A percentile compares a stretch with the other conserved stretches of the same genome.
Evolutionary conservation across 1,139 yeast genomes (phyloP).

Genomic region (Suhomyces bokatorum): DNA sequence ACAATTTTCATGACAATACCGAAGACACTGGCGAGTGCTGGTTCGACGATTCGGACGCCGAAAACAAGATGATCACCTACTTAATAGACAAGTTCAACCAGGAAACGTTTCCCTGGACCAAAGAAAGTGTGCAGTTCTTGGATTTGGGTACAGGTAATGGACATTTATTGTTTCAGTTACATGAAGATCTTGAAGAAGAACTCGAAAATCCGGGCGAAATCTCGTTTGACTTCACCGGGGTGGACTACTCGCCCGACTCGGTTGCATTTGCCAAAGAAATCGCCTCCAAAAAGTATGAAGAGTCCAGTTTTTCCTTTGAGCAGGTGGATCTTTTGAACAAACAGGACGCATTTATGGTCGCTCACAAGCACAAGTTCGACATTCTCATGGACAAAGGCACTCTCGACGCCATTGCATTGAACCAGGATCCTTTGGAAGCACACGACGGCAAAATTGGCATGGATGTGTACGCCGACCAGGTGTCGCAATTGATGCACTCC

Average conservation of each 20-base stretch:
- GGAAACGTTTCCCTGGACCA: slow-evolving; percentile 22
- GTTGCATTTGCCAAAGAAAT: slow-evolving; percentile 69
- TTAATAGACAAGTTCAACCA: slow-evolving; percentile 38
- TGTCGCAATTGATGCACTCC: slow-evolving; percentile 53
- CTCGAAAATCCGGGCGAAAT: slow-evolving; percentile 44
- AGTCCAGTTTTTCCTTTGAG: slow-evolving; percentile 40
- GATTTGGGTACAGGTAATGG: slow-evolving; percentile 98
- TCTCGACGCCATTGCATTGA: slow-evolving; percentile 90
- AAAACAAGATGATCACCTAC: slow-evolving; percentile 72
- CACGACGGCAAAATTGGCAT: slow-evolving; percentile 51
- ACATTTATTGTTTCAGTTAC: slow-evolving; percentile 70
- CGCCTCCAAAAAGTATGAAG: slow-evolving; percentile 41
- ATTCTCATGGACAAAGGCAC: slow-evolving; percentile 91
- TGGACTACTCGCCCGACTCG: slow-evolving; percentile 84
- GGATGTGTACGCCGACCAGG: slow-evolving; percentile 63
- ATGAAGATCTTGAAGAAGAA: slow-evolving; percentile 49
- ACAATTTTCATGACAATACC: slow-evolving; percentile 68
- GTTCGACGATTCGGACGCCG: slow-evolving; percentile 95
- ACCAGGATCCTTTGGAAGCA: slow-evolving; percentile 50
- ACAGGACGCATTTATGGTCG: slow-evolving; percentile 33
- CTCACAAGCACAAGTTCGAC: slow-evolving; percentile 51
- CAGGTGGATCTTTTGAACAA: slow-evolving; percentile 46
- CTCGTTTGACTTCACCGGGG: slow-evolving; percentile 53
- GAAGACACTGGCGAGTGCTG: slow-evolving; percentile 93
- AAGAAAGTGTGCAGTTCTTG: slow-evolving; percentile 46